Evolutionary conservation across 2,329 filamentous ascomycete species (phyloP), one percentile per base, ranked within the genome.

Genomic region (Dactylellina drechsleri): DNA sequence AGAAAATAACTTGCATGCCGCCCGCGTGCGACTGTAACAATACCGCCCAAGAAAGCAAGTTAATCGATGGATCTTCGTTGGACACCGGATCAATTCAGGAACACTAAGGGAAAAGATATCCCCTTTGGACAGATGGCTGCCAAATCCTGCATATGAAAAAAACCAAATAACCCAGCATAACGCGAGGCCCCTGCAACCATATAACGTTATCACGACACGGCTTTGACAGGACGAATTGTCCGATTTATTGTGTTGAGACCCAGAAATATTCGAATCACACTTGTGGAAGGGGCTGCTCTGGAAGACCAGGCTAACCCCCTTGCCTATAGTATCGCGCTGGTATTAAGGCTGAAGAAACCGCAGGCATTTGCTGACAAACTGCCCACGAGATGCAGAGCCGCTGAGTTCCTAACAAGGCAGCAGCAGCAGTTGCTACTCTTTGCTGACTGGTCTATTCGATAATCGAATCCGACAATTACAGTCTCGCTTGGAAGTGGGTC

Each of bases 151-250:
- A 52, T 52, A 2, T n/a, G 7, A 52, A 23, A n/a, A 18, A 52
- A 23, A 52, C 47, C 16, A 23, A 52, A 49, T 49, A 26, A 26
- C 49, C 18, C 26, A 43, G 58, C 66, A 71, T 71, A 71, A 65
- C 59, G 66, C 66, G 59, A 65, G 36, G 31, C 40, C 66, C 66
- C 47, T 71, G 66, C 45, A 58, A 64, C 31, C 52, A 10, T 65
- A 71, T 71, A 71, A 71, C 66, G 66, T 71, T 71, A 71, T 71
- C 31, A 20, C 53, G 59, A 54, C 53, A 58, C 53, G 52, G 64
- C 53, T 23, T 20, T 10, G 4, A 50, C n/a, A 36, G 23, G 18
- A 62, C 16, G 40, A 47, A 50, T 13, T 31, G 36, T 64, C 59
- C 52, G 58, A 58, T 58, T 61, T 70, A 7, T 45, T 36, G 52